Evolutionary conservation across 768 basidiomycete species (phyloP).

Genomic region (Agaricus subrufescens): DNA sequence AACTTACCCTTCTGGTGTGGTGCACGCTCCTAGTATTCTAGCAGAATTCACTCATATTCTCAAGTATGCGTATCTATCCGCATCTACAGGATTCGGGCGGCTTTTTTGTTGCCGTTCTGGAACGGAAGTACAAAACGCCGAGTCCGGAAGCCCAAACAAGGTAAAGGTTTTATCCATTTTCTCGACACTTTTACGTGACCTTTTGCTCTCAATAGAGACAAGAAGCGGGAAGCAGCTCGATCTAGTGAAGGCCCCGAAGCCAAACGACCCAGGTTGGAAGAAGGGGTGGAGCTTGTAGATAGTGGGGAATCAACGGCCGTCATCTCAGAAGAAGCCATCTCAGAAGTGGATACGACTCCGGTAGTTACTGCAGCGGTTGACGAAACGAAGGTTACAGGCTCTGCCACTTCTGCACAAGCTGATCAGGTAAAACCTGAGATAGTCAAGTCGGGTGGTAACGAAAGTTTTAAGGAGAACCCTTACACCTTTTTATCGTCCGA

Average conservation of each 20-base stretch:
- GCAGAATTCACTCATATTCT: neutral
- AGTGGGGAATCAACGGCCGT: conserved; percentile 1
- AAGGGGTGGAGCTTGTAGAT: conserved; percentile 3
- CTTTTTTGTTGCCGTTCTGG: conserved; percentile 92
- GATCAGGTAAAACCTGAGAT: conserved; percentile 17
- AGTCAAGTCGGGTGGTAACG: conserved; percentile 18
- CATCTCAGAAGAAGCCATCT: neutral
- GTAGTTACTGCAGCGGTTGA: neutral
- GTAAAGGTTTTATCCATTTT: neutral
- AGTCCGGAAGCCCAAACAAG: neutral
- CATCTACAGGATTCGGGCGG: conserved; percentile 96
- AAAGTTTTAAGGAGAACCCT: conserved; percentile 83
- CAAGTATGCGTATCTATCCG: conserved; percentile 85
- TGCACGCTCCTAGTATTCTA: neutral
- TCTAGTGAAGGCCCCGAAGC: conserved; percentile 35
- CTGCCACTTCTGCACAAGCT: conserved; percentile 8
- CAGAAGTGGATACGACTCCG: neutral
- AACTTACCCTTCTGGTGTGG: conserved; percentile 71
- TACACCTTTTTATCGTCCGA: conserved; percentile 74
- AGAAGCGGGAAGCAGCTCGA: conserved; percentile 51
- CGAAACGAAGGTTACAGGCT: conserved; percentile 6
- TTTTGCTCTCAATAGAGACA: conserved; percentile 23
- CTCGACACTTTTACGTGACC: neutral
- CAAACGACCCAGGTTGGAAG: conserved; percentile 43
- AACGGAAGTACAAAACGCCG: conserved; percentile 32